These are phyloP conservation scores for Penicillium sp. DNA, from an alignment of 2,329 filamentous ascomycete species.

Conservation along the genomic window DNA sequence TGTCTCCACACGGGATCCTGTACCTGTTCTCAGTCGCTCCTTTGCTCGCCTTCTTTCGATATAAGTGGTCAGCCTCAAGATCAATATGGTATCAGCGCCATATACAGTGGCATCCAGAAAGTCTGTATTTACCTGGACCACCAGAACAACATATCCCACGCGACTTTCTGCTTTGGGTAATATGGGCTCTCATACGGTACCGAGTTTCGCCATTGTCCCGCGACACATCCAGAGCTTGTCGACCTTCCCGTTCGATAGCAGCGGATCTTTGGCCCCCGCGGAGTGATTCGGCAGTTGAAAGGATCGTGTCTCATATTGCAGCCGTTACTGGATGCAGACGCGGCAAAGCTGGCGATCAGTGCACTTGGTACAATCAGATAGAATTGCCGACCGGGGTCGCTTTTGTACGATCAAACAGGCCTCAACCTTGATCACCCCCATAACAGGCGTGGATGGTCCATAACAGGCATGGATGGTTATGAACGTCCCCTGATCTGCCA, in stretches of 20 bases:
- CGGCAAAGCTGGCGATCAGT: conserved; percentile 5
- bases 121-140: too few relatives aligned
- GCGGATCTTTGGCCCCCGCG: conserved; percentile 48
- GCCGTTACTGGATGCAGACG: conserved; percentile 43
- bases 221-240: conserved; percentile 50
- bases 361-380: neutral
- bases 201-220: conserved; percentile 54
- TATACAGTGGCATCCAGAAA: too few relatives aligned
- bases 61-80: neutral
- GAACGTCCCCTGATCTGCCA: conserved; percentile 58
- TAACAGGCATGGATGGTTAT: conserved; percentile 54
- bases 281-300: conserved; percentile 52
- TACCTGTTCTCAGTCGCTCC: neutral
- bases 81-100: neutral
- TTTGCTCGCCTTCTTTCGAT: neutral
- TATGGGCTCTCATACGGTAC: conserved; percentile 55
- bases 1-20: conserved; percentile 1
- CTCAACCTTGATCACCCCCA: conserved; percentile 50
- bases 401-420: conserved; percentile 52
- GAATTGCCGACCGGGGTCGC: conserved; percentile 15
- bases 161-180: conserved; percentile 34
- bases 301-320: conserved; percentile 55
- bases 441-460: conserved; percentile 54
- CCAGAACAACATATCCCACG: neutral
- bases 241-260: conserved; percentile 51